Evolutionary conservation across 441 rosid genomes (phyloP).

Genomic region (Mallotus repandus): DNA sequence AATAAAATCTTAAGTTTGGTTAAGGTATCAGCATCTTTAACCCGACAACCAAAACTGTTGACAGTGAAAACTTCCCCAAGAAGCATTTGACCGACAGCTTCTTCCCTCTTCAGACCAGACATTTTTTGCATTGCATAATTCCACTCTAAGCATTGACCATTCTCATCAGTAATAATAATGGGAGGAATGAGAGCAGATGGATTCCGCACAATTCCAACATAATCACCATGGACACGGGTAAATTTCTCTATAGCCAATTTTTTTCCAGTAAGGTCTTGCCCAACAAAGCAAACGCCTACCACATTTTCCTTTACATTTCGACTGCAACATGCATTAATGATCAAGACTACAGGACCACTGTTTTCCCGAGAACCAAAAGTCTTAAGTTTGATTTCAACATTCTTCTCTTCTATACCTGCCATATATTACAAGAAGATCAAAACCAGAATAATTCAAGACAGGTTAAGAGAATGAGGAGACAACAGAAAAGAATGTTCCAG

Average conservation of each 20-base stretch:
- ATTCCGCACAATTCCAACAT: slow-evolving; percentile 60
- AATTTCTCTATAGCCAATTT: slow-evolving; percentile 54
- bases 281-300: slow-evolving; percentile 77
- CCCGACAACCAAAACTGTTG: slow-evolving; percentile 54
- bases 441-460: too few relatives aligned
- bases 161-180: slow-evolving; percentile 63
- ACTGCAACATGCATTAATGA: slow-evolving; percentile 78
- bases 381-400: slow-evolving; percentile 63
- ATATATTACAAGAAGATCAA: background rate
- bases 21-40: slow-evolving; percentile 68
- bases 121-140: slow-evolving; percentile 77
- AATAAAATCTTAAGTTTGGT: slow-evolving; percentile 60
- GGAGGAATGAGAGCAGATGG: slow-evolving; percentile 83
- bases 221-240: slow-evolving; percentile 66
- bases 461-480: too few relatives aligned
- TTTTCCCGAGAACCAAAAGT: slow-evolving; percentile 46
- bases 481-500: too few relatives aligned
- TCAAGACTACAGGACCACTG: slow-evolving; percentile 49
- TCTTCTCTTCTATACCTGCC: slow-evolving; percentile 72
- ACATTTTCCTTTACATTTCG: slow-evolving; percentile 54
- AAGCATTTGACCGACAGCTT: slow-evolving; percentile 53
- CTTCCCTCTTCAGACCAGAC: slow-evolving; percentile 76
- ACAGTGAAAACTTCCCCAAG: slow-evolving; percentile 76
- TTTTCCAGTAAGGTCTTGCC: slow-evolving; percentile 76
- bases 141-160: slow-evolving; percentile 80